Conservation (phyloP, 1,139 yeast species). For the Diutina pseudorugosa region DNA sequence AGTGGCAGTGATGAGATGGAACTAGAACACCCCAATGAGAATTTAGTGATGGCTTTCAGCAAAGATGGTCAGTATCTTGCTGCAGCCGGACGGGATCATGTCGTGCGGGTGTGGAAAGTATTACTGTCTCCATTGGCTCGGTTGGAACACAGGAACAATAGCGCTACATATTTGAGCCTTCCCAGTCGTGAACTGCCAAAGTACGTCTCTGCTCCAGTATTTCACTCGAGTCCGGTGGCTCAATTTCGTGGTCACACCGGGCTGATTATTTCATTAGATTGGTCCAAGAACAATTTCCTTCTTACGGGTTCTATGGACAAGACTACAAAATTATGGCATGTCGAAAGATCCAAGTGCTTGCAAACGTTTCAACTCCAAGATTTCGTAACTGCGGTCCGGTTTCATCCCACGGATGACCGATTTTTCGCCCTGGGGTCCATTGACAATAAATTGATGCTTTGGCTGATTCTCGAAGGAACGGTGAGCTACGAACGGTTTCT, state of each 20-base stretch:
- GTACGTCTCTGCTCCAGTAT: conserved; percentile 59
- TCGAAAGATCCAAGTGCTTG: conserved; percentile 51
- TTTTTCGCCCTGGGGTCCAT: conserved; percentile 78
- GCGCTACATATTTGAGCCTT: conserved; percentile 5
- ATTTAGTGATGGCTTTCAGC: conserved; percentile 66
- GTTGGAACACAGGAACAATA: conserved; percentile 23
- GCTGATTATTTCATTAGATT: conserved; percentile 62
- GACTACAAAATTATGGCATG: conserved; percentile 78
- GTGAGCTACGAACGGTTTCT: conserved; percentile 23
- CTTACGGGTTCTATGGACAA: conserved; percentile 79
- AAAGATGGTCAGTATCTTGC: conserved; percentile 75
- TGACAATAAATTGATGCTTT: conserved; percentile 65
- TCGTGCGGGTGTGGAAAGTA: conserved; percentile 69
- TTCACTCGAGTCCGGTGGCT: conserved; percentile 55
- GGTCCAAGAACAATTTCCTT: conserved; percentile 82
- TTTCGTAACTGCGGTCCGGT: conserved; percentile 71
- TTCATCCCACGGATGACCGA: conserved; percentile 82
- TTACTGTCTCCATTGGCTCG: conserved; percentile 58
- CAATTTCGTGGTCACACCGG: conserved; percentile 57
- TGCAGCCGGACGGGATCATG: conserved; percentile 66
- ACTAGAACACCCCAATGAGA: conserved; percentile 24
- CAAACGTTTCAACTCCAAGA: conserved; percentile 64
- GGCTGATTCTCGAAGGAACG: conserved; percentile 64
- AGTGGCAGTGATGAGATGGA: conserved; percentile 4
- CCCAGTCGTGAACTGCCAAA: conserved; percentile 6